A percentile compares a stretch with the other conserved stretches of the same genome.
These are phyloP conservation scores for Leishmania turanica DNA, from an alignment of 208 protist species.

Conservation along the genomic window DNA sequence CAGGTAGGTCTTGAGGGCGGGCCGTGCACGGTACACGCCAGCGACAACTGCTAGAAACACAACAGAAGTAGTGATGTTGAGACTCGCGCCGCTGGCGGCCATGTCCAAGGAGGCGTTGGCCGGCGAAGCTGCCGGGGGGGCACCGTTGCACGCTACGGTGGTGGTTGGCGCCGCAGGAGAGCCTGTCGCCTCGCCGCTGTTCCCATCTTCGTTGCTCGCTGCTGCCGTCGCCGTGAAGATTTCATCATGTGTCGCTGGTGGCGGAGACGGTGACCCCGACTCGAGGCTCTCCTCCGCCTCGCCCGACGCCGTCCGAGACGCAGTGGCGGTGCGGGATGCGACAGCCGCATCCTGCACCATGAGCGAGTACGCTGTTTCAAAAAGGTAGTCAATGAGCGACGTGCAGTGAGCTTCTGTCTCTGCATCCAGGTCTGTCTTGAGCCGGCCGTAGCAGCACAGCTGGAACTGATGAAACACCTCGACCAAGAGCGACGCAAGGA, in stretches of 20 bases:
- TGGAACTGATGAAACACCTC: constrained; percentile 38
- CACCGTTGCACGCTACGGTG: neutral
- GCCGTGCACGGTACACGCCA: constrained; percentile 46
- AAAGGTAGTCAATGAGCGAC: constrained; percentile 28
- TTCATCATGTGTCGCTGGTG: neutral
- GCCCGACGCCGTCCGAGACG: constrained; percentile 13
- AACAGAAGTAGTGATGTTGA: constrained; percentile 22
- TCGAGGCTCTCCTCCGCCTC: neutral
- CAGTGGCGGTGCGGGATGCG: neutral
- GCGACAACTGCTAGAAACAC: constrained; percentile 55
- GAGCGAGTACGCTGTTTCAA: constrained; percentile 8
- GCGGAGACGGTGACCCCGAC: neutral
- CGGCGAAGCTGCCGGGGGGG: neutral
- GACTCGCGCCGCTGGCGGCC: constrained; percentile 10
- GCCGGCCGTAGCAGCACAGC: constrained; percentile 22
- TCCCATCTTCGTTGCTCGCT: neutral
- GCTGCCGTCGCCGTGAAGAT: neutral
- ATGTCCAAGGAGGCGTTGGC: neutral
- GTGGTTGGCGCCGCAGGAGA: neutral
- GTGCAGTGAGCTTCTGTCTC: constrained; percentile 23
- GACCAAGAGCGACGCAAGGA: constrained; percentile 33
- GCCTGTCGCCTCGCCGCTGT: neutral
- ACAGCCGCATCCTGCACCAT: neutral
- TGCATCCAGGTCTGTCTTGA: constrained; percentile 8
- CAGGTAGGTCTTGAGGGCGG: constrained; percentile 46